These are phyloP conservation scores for Hypoxylon lienhwacheense DNA, from an alignment of 495 filamentous ascomycete species.

Conservation along the genomic window DNA sequence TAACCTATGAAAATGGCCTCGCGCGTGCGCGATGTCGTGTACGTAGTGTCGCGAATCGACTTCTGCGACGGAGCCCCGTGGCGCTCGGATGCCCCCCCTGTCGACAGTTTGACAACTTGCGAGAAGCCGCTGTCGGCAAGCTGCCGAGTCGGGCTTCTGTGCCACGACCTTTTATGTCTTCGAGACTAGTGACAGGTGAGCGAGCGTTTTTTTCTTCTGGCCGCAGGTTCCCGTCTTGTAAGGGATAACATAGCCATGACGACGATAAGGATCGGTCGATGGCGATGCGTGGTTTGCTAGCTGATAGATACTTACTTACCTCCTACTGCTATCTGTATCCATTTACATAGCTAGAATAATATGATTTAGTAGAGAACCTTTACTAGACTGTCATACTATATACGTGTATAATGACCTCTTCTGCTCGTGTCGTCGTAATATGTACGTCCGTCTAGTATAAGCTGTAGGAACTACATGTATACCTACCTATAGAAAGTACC, in stretches of 20 bases:
- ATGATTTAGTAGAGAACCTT: no score
- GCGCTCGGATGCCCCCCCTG: not conserved
- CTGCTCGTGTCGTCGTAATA: no score
- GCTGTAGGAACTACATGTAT: no score
- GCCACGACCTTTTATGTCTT: constrained; percentile 2
- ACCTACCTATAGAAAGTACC: no score
- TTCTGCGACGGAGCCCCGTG: constrained; percentile 9
- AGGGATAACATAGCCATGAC: not conserved
- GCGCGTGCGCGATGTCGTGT: no score
- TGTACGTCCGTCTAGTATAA: no score
- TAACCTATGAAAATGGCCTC: no score
- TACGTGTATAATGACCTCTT: no score
- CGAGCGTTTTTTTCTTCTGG: no score
- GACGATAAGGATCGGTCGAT: constrained; percentile 9
- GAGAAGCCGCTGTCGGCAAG: constrained; percentile 14
- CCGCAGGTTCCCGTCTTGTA: constrained; percentile 18
- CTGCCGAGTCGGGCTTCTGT: constrained; percentile 15
- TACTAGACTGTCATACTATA: no score
- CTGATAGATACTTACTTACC: not conserved
- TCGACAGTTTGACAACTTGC: constrained; percentile 9
- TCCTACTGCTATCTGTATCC: constrained; percentile 7
- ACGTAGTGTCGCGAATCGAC: not conserved
- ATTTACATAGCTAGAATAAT: no score
- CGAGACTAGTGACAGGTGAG: constrained; percentile 1
- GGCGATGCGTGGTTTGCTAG: constrained; percentile 14